Evolutionary conservation across 2,329 filamentous ascomycete genomes (phyloP).

Genomic region (Curvularia verruculosa): DNA sequence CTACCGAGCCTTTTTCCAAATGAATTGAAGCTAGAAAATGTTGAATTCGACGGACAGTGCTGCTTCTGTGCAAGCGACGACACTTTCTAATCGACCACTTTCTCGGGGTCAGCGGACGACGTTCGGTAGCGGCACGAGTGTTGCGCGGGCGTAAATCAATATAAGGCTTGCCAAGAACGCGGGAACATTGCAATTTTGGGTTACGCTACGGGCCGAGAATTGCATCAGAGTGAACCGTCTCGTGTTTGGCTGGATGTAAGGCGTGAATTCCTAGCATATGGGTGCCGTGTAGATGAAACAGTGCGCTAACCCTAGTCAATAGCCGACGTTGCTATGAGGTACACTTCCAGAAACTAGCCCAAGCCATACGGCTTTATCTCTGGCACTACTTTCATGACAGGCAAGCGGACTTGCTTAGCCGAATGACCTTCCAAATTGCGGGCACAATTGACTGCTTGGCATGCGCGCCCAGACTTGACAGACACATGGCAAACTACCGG

Average conservation of each 20-base stretch:
- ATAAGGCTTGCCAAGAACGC: conserved; percentile 1
- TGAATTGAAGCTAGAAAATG: not conserved
- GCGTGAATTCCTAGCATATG: not conserved
- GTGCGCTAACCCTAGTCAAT: not conserved
- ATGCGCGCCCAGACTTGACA: not conserved
- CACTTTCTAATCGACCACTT: not conserved
- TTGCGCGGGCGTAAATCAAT: not conserved
- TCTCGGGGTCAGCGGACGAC: not conserved
- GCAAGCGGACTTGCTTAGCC: conserved; percentile 2
- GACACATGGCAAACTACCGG: conserved; percentile 1
- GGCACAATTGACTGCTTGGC: not conserved
- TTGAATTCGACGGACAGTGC: not conserved
- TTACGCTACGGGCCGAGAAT: conserved; percentile 1
- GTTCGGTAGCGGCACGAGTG: not conserved
- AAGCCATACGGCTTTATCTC: conserved; percentile 7
- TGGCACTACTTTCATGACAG: not conserved
- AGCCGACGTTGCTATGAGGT: not conserved
- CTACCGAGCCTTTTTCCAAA: too few species aligned
- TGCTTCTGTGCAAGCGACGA: not conserved
- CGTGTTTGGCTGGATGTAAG: conserved; percentile 3
- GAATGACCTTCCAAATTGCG: conserved; percentile 12
- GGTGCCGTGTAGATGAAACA: not conserved
- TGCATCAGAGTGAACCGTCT: not conserved
- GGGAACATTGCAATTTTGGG: conserved; percentile 2
- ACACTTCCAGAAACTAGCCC: conserved; percentile 1